A percentile compares a stretch with the other conserved stretches of the same genome.
phyloP scores from a whole-genome alignment of 1,284 basidiomycete genomes.

The Neolentinus lepideus region DNA sequence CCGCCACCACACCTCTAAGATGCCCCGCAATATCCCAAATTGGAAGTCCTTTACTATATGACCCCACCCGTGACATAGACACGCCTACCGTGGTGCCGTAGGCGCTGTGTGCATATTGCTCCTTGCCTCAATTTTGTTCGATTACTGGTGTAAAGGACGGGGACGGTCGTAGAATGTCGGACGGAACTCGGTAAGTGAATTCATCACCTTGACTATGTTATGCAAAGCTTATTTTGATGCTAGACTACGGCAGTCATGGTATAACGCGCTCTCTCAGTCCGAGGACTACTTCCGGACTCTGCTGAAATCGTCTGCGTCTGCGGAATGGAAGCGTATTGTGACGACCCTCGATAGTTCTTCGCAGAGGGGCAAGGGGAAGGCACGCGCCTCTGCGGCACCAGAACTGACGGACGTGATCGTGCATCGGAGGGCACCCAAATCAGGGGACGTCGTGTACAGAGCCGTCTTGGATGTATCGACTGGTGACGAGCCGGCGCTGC shows the following conservation, averaged over 20 bases:
- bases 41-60: neutral
- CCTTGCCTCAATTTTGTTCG: neutral
- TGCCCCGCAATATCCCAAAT: neutral
- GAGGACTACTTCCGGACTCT: conserved; percentile 66
- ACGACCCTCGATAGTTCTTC: conserved; percentile 32
- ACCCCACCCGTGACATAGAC: neutral
- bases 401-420: conserved; percentile 62
- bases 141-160: neutral
- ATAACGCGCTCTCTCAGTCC: conserved; percentile 58
- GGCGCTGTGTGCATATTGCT: neutral
- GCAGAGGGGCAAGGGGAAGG: conserved; percentile 52
- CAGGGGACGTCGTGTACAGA: conserved; percentile 75
- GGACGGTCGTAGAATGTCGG: neutral
- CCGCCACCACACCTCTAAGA: too few relatives aligned
- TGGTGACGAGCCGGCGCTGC: conserved; percentile 51
- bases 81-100: neutral
- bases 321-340: conserved; percentile 68
- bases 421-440: conserved; percentile 56
- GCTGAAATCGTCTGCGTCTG: conserved; percentile 50
- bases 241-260: conserved; percentile 73
- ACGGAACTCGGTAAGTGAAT: conserved; percentile 3
- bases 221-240: neutral
- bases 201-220: neutral
- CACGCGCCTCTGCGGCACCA: conserved; percentile 39
- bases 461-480: conserved; percentile 75